phyloP scores from a whole-genome alignment of 176 grass and related monocot species.

The Microstegium vimineum region DNA sequence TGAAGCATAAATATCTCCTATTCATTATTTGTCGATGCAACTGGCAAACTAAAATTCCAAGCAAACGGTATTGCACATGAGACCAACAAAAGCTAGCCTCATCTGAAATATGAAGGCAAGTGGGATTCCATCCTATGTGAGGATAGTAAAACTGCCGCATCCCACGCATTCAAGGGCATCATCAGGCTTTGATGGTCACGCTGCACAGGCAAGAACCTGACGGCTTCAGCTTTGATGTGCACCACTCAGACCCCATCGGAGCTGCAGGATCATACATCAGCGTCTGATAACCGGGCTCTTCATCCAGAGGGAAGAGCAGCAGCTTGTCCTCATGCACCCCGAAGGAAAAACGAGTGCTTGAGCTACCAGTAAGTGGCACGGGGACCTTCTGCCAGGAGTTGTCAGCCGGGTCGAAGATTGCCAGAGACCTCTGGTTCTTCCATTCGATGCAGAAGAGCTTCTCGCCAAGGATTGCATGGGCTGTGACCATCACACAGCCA shows the following conservation, averaged over 20 bases:
- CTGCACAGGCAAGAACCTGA: slow-evolving; percentile 59
- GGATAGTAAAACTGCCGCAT: not conserved
- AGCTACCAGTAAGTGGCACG: slow-evolving; percentile 77
- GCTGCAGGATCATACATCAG: slow-evolving; percentile 77
- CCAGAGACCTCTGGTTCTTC: slow-evolving; percentile 75
- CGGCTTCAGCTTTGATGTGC: slow-evolving; percentile 57
- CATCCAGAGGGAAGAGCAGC: slow-evolving; percentile 60
- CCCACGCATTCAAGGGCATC: not conserved
- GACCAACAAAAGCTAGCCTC: not conserved
- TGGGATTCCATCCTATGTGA: not conserved
- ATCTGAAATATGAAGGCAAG: not conserved
- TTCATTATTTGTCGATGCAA: not conserved
- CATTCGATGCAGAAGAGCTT: slow-evolving; percentile 88
- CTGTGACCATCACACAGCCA: slow-evolving; percentile 84
- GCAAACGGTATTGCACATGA: not conserved
- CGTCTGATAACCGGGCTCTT: slow-evolving; percentile 60
- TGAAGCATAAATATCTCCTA: not conserved
- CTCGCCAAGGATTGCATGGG: slow-evolving; percentile 56
- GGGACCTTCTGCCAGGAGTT: slow-evolving; percentile 61
- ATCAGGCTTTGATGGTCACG: slow-evolving; percentile 81
- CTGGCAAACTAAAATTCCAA: not conserved
- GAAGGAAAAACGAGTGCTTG: slow-evolving; percentile 57
- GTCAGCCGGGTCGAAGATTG: slow-evolving; percentile 63
- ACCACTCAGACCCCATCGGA: slow-evolving; percentile 61
- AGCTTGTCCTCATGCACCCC: slow-evolving; percentile 62